Evolutionary conservation across 1,139 yeast species (phyloP).

Genomic region (Candida neerlandica): DNA sequence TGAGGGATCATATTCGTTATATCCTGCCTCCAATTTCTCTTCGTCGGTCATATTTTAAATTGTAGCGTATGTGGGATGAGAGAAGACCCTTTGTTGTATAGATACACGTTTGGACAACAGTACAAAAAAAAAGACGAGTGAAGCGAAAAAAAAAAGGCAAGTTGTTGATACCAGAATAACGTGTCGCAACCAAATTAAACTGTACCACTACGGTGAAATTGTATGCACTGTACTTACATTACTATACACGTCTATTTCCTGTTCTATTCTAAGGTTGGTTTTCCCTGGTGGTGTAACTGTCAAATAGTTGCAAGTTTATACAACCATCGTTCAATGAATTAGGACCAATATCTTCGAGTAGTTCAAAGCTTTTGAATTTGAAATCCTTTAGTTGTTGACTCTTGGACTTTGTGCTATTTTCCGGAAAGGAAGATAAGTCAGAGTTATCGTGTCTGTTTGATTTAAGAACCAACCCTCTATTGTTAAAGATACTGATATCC

Average conservation of each 20-base stretch:
- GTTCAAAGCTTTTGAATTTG: conserved; percentile 54
- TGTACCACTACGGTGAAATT: too few species aligned
- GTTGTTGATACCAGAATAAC: not conserved
- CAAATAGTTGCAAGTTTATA: conserved; percentile 72
- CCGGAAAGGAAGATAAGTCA: conserved; percentile 16
- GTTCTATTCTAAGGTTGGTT: conserved; percentile 51
- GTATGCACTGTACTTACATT: not conserved
- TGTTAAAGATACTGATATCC: conserved; percentile 37
- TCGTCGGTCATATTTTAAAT: not conserved
- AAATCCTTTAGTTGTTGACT: conserved; percentile 20
- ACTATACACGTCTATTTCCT: too few species aligned
- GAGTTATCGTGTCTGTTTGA: conserved; percentile 22
- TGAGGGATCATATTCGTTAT: not conserved
- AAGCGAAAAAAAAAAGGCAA: not conserved
- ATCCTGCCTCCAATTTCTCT: not conserved
- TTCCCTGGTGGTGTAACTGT: conserved; percentile 67
- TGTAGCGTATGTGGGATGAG: not conserved
- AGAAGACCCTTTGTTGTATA: not conserved
- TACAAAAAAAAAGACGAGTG: not conserved
- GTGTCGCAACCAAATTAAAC: not conserved
- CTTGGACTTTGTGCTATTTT: not conserved
- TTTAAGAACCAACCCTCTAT: conserved; percentile 27
- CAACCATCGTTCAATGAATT: conserved; percentile 66
- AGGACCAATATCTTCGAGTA: conserved; percentile 68
- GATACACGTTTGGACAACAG: not conserved